A percentile compares a stretch with the other conserved stretches of the same genome.
These are phyloP conservation scores for Acer yangbiense DNA, from an alignment of 345 rosid genomes.

Conservation along the genomic window DNA sequence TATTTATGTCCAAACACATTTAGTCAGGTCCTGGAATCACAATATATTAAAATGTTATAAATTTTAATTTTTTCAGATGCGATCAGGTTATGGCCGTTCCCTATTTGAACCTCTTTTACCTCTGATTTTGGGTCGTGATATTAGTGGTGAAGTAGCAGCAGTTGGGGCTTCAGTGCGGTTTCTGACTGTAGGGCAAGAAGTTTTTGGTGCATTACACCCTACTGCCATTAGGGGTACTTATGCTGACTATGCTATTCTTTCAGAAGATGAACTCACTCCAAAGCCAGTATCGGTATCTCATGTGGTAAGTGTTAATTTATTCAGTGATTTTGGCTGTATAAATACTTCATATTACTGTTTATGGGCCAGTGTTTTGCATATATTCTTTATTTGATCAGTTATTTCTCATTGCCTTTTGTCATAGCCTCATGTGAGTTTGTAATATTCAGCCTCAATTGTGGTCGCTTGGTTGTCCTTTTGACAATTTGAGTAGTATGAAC, in stretches of 20 bases:
- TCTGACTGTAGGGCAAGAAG: conserved; percentile 74
- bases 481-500: neutral
- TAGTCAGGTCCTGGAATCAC: neutral
- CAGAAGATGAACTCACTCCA: conserved; percentile 71
- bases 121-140: conserved; percentile 86
- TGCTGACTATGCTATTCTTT: conserved; percentile 77
- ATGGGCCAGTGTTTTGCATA: neutral
- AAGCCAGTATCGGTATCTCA: conserved; percentile 81
- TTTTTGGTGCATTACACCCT: conserved; percentile 97
- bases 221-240: conserved; percentile 96
- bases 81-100: conserved; percentile 97
- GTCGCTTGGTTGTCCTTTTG: neutral
- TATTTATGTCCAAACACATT: neutral
- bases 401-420: neutral
- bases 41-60: conserved; percentile 11
- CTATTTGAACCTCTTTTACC: conserved; percentile 85
- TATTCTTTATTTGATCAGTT: neutral
- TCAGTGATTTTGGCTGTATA: neutral
- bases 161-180: conserved; percentile 69
- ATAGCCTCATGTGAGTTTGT: neutral
- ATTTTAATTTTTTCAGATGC: conserved; percentile 57
- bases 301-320: conserved; percentile 45
- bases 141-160: conserved; percentile 90
- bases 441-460: neutral
- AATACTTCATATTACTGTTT: neutral